Evolutionary conservation across 129 eudicot species (phyloP).

Genomic region (Glebionis coronaria): DNA sequence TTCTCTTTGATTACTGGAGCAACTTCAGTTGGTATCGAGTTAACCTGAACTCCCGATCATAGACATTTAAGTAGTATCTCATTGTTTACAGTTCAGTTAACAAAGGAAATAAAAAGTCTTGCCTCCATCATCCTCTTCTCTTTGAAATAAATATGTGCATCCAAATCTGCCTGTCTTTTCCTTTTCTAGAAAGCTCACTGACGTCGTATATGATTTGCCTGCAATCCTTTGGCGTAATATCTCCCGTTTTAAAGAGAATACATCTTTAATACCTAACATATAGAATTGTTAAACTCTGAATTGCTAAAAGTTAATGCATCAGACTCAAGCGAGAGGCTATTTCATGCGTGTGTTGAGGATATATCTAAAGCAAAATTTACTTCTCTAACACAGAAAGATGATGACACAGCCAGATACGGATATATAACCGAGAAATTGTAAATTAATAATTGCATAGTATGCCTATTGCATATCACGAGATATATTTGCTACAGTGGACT

Average conservation of each 20-base stretch:
- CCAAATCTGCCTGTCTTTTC: no score
- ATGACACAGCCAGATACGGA: background rate
- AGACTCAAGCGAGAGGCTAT: background rate
- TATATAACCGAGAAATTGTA: background rate
- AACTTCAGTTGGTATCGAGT: constrained; percentile 30
- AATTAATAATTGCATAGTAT: background rate
- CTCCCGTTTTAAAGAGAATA: constrained; percentile 55
- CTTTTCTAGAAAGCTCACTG: constrained; percentile 39
- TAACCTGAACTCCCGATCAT: constrained; percentile 30
- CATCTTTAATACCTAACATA: constrained; percentile 48
- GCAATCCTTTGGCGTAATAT: constrained; percentile 51
- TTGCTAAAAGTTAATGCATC: constrained; percentile 1
- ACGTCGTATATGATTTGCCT: constrained; percentile 37
- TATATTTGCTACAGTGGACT: background rate
- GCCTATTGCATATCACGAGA: background rate
- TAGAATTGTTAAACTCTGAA: constrained; percentile 4
- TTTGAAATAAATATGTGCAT: no score
- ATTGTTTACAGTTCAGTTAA: no score
- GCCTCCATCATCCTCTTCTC: no score
- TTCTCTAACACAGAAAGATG: background rate
- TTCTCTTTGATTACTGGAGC: constrained; percentile 32
- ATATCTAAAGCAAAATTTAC: background rate
- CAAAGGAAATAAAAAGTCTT: no score
- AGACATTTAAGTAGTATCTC: no score
- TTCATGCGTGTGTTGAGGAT: background rate